Percentiles rank a stretch among this genome's conserved stretches.
Evolutionary conservation across 495 filamentous ascomycete genomes (phyloP).

Genomic region (Podospora pseudopauciseta): DNA sequence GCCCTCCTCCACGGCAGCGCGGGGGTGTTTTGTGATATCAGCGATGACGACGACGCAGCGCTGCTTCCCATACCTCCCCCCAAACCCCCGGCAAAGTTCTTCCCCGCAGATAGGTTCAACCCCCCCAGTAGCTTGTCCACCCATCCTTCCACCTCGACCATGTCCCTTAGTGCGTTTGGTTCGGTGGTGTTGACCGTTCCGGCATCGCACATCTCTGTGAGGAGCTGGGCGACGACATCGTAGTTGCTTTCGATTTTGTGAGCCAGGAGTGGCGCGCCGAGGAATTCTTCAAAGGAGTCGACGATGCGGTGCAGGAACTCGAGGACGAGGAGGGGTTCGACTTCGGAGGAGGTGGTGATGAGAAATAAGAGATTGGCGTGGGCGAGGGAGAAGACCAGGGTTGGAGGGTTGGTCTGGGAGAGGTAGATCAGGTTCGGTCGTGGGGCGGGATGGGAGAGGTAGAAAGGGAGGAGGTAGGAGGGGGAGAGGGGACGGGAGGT

Average conservation of each 20-base stretch:
- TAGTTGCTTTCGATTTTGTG: slow-evolving; percentile 84
- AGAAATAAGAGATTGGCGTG: slow-evolving; percentile 89
- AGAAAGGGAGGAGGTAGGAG: slow-evolving; percentile 72
- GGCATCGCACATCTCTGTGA: slow-evolving; percentile 95
- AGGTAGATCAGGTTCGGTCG: slow-evolving; percentile 84
- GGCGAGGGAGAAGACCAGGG: slow-evolving; percentile 77
- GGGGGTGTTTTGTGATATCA: slow-evolving; percentile 40
- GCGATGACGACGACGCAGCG: slow-evolving; percentile 26
- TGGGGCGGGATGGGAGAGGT: slow-evolving; percentile 77
- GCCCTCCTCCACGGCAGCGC: slow-evolving; percentile 79
- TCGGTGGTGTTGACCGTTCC: slow-evolving; percentile 89
- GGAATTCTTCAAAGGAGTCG: slow-evolving; percentile 91
- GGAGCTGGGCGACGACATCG: slow-evolving; percentile 88
- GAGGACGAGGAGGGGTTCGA: slow-evolving; percentile 88
- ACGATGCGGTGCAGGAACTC: slow-evolving; percentile 93
- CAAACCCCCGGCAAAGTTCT: slow-evolving; percentile 22
- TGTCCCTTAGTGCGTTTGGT: slow-evolving; percentile 85
- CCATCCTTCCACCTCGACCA: slow-evolving; percentile 84
- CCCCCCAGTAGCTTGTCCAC: slow-evolving; percentile 89
- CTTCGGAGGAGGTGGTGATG: slow-evolving; percentile 74
- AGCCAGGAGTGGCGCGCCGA: slow-evolving; percentile 82
- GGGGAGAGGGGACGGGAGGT: slow-evolving; percentile 75
- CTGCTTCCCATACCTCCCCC: slow-evolving; percentile 21
- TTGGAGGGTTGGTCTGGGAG: slow-evolving; percentile 76
- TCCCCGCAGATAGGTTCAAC: slow-evolving; percentile 68